These are phyloP conservation scores for Fusarium papillatum DNA, from an alignment of 2,329 filamentous ascomycete genomes.

Conservation along the genomic window DNA sequence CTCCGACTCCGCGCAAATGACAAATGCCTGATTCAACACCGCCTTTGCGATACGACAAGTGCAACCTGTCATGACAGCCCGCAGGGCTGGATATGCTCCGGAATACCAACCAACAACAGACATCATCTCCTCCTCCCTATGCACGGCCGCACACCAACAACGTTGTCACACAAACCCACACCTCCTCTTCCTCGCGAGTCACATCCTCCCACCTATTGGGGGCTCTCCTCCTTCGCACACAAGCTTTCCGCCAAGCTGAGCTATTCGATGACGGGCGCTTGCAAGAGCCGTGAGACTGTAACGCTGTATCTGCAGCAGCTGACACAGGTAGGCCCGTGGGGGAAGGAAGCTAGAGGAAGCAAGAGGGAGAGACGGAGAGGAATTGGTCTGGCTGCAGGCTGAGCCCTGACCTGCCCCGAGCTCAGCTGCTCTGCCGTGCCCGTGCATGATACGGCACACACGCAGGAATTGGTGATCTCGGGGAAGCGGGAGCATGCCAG, in stretches of 20 bases:
- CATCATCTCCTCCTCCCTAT: background rate
- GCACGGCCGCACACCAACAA: background rate
- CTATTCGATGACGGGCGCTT: constrained; percentile 9
- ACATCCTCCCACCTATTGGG: background rate
- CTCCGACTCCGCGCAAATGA: constrained; percentile 8
- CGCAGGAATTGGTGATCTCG: background rate
- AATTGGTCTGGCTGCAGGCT: constrained; percentile 11
- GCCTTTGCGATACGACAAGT: background rate
- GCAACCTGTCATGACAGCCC: constrained; percentile 1
- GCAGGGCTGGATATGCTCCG: constrained; percentile 8
- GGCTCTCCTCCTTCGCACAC: background rate
- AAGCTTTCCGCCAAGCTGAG: constrained; percentile 4
- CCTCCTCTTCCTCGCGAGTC: background rate
- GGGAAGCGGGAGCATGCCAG: background rate
- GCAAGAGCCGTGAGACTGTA: constrained; percentile 7
- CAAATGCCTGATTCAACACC: constrained; percentile 6
- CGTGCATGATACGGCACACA: background rate
- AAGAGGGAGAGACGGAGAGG: constrained; percentile 3
- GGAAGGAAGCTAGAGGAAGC: constrained; percentile 10
- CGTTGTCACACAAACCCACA: background rate
- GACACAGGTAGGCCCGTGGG: constrained; percentile 22
- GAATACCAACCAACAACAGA: background rate
- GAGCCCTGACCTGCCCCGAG: constrained; percentile 15
- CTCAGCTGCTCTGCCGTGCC: background rate
- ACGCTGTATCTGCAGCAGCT: constrained; percentile 27